Evolutionary conservation across 768 basidiomycete species (phyloP), one percentile per base, ranked within the genome.

Genomic region (Russula sp.): DNA sequence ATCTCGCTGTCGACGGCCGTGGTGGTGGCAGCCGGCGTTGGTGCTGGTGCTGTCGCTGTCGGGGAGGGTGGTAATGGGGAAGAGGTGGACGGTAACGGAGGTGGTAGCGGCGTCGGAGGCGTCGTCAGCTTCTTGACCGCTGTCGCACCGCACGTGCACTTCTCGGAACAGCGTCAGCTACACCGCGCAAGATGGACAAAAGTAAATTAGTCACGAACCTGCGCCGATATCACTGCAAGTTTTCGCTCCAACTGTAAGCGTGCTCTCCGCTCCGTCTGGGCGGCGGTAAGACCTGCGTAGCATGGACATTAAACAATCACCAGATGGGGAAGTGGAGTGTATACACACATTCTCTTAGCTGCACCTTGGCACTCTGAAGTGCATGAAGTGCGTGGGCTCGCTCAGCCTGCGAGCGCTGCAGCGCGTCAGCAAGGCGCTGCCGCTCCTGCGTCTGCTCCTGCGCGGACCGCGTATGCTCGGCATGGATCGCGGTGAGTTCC

Each of bases 101-200:
- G 10, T 25, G 41, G 18, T 20, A n/a, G 50, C n/a, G 3, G 7
- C 5, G 42, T 29, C 36, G 34, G 22, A 5, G 38, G 38, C 2
- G 49, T 22, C 43, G 42, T 43, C 16, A 8, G 41, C 36, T 32
- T 45, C 35, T 50, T 57, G 25, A 16, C 14, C 13, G 61, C 16
- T 16, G 35, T 20, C 7, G 51, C 57, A 20, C 47, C 61, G 46
- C 62, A 63, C 13, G 51, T 59, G 22, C 61, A 63, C 45, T 58
- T 54, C 20, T 58, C 50, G 36, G 29, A 52, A 3, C 42, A 36
- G 25, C 45, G 9, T 46, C 45, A 55, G 53, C 22, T 10, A 29
- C 2, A 20, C 5, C 50, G 0, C n/a, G 22, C 4, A n/a, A 14
- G 3, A 1, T 11, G 11, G 34, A 5, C 1, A 13, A 14, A n/a